Base-by-base conservation (phyloP, 345 rosid species). In the Conringia planisiliqua region DNA sequence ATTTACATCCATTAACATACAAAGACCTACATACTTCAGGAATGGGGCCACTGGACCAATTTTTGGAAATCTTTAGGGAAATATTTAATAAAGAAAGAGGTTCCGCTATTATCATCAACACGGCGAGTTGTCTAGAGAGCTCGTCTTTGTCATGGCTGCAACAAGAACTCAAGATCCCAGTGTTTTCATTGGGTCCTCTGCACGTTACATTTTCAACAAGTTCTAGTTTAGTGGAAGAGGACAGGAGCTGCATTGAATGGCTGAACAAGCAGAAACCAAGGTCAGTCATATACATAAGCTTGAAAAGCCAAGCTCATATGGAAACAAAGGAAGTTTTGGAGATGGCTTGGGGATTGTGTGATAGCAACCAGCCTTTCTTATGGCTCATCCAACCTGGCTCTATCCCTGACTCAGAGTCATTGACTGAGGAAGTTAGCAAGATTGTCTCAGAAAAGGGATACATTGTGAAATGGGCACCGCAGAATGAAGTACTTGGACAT, bases 231-330 rank as follows among this genome's bases (percentile, higher is more conserved):
- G 63, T 66, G 2, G 38, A 78, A 30, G 81, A 66, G 14, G 69
- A 78, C 63, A 66, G 0, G 47, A 81, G 85, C 33, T 88, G 89
- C 82, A 8, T 92, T 12, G 71, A 83, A 9, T 92, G 76, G 76
- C 43, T 92, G 26, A 82, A 83, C 76, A 72, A 55, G 14, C 88
- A 73, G 4, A 36, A 77, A 32, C 79, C 71, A 1, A 50, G 78
- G 4, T 87, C 93, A 1, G 90, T 88, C 4, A 79, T 78, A 4
- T 90, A 87, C 70, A 76, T 92, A 47, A 77, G 90, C 73, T 86
- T 90, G 14, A 95, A 96, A 26, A 87, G 84, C 66, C 38, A 68
- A 42, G 69, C 68, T 66, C 67, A 82, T 3, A 65, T 72, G 59
- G 70, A 60, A 50, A 9, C 36, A 0, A 72, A 61, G 17, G 81